Evolutionary conservation across 2,329 filamentous ascomycete species (phyloP).

Genomic region (Curvularia sp.): DNA sequence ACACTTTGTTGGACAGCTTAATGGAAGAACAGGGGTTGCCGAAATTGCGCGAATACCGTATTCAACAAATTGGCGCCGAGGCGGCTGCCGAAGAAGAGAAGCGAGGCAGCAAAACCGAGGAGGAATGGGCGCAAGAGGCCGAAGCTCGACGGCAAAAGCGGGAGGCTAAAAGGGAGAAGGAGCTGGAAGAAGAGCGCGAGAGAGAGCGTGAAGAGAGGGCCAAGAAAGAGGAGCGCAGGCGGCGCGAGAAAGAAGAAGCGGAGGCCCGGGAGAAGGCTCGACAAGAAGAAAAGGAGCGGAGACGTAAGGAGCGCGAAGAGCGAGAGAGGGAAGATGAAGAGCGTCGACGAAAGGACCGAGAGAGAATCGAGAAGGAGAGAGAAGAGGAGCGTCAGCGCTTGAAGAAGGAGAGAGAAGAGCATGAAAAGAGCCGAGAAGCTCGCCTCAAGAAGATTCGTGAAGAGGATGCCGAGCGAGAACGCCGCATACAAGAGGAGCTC

Average conservation of each 20-base stretch:
- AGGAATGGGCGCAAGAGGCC: conserved; percentile 74
- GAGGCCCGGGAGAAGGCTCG: conserved; percentile 55
- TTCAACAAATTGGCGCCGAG: conserved; percentile 72
- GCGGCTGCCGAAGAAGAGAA: conserved; percentile 69
- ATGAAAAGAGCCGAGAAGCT: conserved; percentile 55
- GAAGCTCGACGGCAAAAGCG: conserved; percentile 66
- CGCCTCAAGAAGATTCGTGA: conserved; percentile 51
- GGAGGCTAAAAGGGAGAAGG: conserved; percentile 66
- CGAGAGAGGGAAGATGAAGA: conserved; percentile 43
- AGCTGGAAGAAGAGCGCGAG: conserved; percentile 65
- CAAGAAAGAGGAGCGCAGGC: conserved; percentile 64
- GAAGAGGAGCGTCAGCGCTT: conserved; percentile 60
- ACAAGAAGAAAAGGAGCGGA: conserved; percentile 56
- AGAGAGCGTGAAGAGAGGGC: conserved; percentile 59
- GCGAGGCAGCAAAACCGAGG: conserved; percentile 74
- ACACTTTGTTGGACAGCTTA: conserved; percentile 69
- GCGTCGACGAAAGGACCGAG: conserved; percentile 39
- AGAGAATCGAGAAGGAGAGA: conserved; percentile 47
- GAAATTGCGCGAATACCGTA: conserved; percentile 72
- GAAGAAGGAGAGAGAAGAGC: conserved; percentile 52
- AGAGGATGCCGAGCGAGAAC: conserved; percentile 45
- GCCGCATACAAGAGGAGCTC: conserved; percentile 57
- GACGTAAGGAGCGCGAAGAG: conserved; percentile 42
- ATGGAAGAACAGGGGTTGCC: conserved; percentile 68
- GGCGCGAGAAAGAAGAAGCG: conserved; percentile 57